Conservation (phyloP, 805 yeast species). For the Nakazawaea populi region DNA sequence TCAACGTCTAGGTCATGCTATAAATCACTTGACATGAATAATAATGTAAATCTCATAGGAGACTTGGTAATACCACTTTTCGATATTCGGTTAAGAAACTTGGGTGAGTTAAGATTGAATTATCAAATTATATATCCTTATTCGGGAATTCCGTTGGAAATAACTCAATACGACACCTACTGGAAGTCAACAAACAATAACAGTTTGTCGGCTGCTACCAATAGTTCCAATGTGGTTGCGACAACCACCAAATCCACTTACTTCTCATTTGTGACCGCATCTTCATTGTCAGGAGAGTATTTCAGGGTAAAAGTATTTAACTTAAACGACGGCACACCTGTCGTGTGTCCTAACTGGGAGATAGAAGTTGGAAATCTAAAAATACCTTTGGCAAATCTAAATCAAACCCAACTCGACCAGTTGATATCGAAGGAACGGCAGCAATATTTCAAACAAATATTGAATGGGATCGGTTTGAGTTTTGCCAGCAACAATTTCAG, state of each 20-base stretch:
- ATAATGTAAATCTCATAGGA: constrained; percentile 29
- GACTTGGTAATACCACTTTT: constrained; percentile 61
- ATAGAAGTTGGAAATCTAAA: constrained; percentile 44
- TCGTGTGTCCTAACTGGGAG: constrained; percentile 67
- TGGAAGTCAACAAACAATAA: constrained; percentile 85
- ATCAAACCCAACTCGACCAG: constrained; percentile 33
- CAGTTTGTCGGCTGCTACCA: constrained; percentile 5
- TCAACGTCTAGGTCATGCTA: constrained; percentile 13
- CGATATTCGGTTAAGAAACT: constrained; percentile 72
- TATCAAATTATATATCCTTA: constrained; percentile 89
- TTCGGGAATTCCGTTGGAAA: constrained; percentile 75
- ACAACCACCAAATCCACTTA: constrained; percentile 19
- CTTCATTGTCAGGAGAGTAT: constrained; percentile 82
- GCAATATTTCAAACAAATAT: not conserved
- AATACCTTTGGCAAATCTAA: constrained; percentile 56
- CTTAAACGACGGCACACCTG: constrained; percentile 79
- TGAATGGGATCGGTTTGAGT: constrained; percentile 19
- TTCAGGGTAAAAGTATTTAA: constrained; percentile 62
- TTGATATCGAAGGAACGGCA: constrained; percentile 14
- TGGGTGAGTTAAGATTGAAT: constrained; percentile 74
- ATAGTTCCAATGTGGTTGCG: constrained; percentile 12
- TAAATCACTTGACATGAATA: constrained; percentile 29
- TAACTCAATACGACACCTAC: constrained; percentile 89
- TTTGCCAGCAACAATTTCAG: constrained; percentile 27
- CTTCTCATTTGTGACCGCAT: constrained; percentile 81